These are phyloP conservation scores for Alternaria sp. DNA, from an alignment of 2,329 filamentous ascomycete genomes.

Conservation along the genomic window DNA sequence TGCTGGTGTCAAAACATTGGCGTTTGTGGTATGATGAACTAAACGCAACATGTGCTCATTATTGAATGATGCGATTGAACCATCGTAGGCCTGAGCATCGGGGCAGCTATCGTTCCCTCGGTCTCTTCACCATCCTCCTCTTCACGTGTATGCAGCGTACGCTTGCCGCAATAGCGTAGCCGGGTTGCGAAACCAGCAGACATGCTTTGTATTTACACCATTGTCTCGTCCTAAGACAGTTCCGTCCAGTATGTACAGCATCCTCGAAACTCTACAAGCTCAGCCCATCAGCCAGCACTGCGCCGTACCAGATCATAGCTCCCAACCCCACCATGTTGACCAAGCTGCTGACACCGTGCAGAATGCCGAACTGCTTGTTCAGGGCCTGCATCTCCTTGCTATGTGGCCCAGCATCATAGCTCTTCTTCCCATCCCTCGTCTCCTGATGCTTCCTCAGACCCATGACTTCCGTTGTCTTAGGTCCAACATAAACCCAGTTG, in stretches of 20 bases:
- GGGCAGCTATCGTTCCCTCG: not conserved
- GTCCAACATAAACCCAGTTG: slow-evolving; percentile 76
- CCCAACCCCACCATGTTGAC: slow-evolving; percentile 76
- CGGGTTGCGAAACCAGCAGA: no score
- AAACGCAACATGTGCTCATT: not conserved
- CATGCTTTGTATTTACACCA: not conserved
- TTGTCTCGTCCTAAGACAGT: not conserved
- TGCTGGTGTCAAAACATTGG: not conserved
- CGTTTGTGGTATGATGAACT: slow-evolving; percentile 1
- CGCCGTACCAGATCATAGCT: slow-evolving; percentile 77
- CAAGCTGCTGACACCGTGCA: slow-evolving; percentile 83
- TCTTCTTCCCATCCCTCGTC: slow-evolving; percentile 87
- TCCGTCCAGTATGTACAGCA: not conserved
- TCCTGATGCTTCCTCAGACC: slow-evolving; percentile 80
- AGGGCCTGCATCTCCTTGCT: slow-evolving; percentile 78
- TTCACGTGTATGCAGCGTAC: not conserved
- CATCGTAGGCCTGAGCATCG: not conserved
- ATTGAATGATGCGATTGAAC: slow-evolving; percentile 1
- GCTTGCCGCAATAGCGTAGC: no score
- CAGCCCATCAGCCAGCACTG: slow-evolving; percentile 64
- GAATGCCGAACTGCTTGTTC: slow-evolving; percentile 65
- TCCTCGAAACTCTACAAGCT: slow-evolving; percentile 5
- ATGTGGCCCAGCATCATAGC: slow-evolving; percentile 78
- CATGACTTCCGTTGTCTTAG: slow-evolving; percentile 77
- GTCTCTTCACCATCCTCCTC: not conserved